phyloP scores from a whole-genome alignment of 257 asterid species.

The Ilex aquifolium region DNA sequence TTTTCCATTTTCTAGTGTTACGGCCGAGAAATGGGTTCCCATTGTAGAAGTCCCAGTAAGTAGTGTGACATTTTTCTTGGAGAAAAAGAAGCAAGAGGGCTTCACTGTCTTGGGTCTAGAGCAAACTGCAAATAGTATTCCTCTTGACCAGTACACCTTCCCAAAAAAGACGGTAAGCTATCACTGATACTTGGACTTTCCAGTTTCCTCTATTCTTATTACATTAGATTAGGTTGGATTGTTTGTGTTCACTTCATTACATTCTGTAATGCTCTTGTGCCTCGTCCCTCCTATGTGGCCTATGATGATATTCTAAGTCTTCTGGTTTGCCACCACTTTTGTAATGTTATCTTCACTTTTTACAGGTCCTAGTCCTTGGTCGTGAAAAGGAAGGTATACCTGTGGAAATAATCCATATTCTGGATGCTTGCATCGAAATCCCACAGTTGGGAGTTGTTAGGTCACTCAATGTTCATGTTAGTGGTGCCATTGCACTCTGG shows the following conservation, averaged over 20 bases:
- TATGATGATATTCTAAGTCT: not conserved
- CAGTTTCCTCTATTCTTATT: slow-evolving; percentile 4
- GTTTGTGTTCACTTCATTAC: not conserved
- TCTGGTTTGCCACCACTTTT: too few species aligned
- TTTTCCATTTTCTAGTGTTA: slow-evolving; percentile 47
- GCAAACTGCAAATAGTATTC: slow-evolving; percentile 91
- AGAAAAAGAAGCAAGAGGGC: slow-evolving; percentile 77
- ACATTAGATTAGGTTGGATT: not conserved
- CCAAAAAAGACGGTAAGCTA: slow-evolving; percentile 57
- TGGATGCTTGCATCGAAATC: slow-evolving; percentile 90
- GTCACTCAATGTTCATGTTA: slow-evolving; percentile 95
- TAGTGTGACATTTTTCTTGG: slow-evolving; percentile 60
- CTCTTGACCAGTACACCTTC: slow-evolving; percentile 69
- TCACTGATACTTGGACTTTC: slow-evolving; percentile 7
- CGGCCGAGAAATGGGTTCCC: slow-evolving; percentile 97
- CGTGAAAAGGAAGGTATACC: slow-evolving; percentile 97
- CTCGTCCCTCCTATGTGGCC: not conserved
- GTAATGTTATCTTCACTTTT: too few species aligned
- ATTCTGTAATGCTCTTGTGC: too few species aligned
- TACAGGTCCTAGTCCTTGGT: slow-evolving; percentile 78
- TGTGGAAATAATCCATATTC: slow-evolving; percentile 77
- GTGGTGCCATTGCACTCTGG: slow-evolving; percentile 97
- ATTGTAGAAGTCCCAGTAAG: slow-evolving; percentile 73
- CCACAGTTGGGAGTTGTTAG: slow-evolving; percentile 92
- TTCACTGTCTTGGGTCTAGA: slow-evolving; percentile 80